These are phyloP conservation scores for Canavalia ensiformis DNA, from an alignment of 306 rosid genomes.

Conservation along the genomic window DNA sequence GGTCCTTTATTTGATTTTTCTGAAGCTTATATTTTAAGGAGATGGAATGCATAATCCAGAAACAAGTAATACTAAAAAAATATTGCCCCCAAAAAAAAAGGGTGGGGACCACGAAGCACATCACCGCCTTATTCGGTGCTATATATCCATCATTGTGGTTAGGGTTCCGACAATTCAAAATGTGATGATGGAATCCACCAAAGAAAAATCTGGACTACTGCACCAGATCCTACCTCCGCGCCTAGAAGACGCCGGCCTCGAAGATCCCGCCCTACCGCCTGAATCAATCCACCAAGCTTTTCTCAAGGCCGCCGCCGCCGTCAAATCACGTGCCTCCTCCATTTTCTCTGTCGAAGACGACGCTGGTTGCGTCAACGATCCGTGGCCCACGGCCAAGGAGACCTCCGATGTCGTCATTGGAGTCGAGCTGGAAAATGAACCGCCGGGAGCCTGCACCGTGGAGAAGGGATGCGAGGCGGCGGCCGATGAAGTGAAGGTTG, in stretches of 20 bases:
- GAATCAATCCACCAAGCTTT: slow-evolving; percentile 82
- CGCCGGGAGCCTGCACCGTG: slow-evolving; percentile 57
- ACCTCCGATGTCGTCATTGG: slow-evolving; percentile 55
- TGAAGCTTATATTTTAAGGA: too few relatives aligned
- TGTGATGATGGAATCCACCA: slow-evolving; percentile 57
- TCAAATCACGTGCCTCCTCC: slow-evolving; percentile 62
- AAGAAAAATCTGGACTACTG: slow-evolving; percentile 52
- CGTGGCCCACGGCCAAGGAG: slow-evolving; percentile 52
- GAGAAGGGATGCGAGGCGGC: slow-evolving; percentile 51
- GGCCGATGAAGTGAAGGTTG: slow-evolving; percentile 54
- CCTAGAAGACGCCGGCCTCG: slow-evolving; percentile 89
- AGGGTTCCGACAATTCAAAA: slow-evolving; percentile 4
- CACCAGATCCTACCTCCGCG: slow-evolving; percentile 79
- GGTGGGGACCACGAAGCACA: neutral
- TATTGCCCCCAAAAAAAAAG: too few relatives aligned
- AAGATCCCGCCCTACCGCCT: slow-evolving; percentile 84
- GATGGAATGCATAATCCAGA: too few relatives aligned
- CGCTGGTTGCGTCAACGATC: slow-evolving; percentile 56
- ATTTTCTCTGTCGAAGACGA: slow-evolving; percentile 50
- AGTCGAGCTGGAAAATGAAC: slow-evolving; percentile 42
- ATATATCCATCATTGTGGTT: neutral
- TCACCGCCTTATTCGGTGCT: slow-evolving; percentile 35
- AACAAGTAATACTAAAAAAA: too few relatives aligned
- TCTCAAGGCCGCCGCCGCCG: slow-evolving; percentile 76
- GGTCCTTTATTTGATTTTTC: too few relatives aligned